phyloP scores from a whole-genome alignment of 2,329 filamentous ascomycete genomes.

The Fusarium foetens region DNA sequence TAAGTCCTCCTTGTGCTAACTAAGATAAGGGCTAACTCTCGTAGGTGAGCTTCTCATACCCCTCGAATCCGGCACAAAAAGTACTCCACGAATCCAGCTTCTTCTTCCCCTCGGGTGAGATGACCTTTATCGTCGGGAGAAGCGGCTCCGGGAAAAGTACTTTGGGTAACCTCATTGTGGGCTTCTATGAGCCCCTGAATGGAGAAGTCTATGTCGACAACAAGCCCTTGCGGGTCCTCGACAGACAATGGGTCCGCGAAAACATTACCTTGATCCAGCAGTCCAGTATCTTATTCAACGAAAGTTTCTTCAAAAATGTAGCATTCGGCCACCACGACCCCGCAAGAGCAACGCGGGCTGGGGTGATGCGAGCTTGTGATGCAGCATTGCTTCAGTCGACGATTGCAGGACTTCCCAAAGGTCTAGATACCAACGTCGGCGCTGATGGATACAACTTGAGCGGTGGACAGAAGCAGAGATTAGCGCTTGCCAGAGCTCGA shows the following conservation, averaged over 20 bases:
- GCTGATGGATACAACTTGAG: conserved; percentile 76
- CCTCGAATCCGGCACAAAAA: conserved; percentile 69
- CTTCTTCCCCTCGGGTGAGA: conserved; percentile 75
- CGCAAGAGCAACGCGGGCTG: conserved; percentile 58
- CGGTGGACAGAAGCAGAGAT: conserved; percentile 84
- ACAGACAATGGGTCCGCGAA: conserved; percentile 76
- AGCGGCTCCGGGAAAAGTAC: conserved; percentile 96
- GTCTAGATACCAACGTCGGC: conserved; percentile 78
- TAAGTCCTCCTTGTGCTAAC: background rate
- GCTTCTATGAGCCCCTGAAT: conserved; percentile 74
- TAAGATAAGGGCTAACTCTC: background rate
- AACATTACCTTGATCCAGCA: conserved; percentile 88
- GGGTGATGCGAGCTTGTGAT: conserved; percentile 71
- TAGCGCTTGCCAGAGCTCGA: conserved; percentile 82
- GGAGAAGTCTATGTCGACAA: conserved; percentile 79
- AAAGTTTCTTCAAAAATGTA: conserved; percentile 81
- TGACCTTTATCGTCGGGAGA: conserved; percentile 83
- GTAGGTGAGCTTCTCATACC: conserved; percentile 85
- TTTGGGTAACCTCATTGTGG: conserved; percentile 79
- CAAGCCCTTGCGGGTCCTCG: conserved; percentile 67
- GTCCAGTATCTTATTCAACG: conserved; percentile 81
- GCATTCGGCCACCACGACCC: conserved; percentile 71
- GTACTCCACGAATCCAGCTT: conserved; percentile 73
- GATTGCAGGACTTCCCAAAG: conserved; percentile 72
- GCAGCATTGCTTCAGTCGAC: conserved; percentile 76